Percentiles rank a stretch among this genome's conserved stretches.
Conservation (phyloP, 306 rosid genomes). For the Nissolia schottii region DNA sequence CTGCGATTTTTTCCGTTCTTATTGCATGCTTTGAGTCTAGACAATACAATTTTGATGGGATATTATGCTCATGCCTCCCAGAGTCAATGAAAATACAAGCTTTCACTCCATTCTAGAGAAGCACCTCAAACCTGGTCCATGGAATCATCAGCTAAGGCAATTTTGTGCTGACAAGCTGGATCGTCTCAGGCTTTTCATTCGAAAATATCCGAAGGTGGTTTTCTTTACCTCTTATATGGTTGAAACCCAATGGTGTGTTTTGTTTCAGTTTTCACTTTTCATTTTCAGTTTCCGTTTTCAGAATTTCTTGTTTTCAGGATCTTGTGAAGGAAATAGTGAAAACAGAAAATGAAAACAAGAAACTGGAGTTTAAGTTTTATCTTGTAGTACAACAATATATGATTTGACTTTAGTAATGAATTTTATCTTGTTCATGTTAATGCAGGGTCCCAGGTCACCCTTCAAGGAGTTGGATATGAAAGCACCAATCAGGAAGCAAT, state of each 20-base stretch:
- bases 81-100: constrained; percentile 57
- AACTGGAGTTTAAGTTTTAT: too few species aligned
- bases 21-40: not conserved
- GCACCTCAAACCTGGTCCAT: constrained; percentile 74
- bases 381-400: not conserved
- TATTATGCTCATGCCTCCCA: constrained; percentile 31
- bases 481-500: constrained; percentile 65
- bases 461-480: constrained; percentile 60
- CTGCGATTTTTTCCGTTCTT: not conserved
- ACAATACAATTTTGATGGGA: constrained; percentile 4
- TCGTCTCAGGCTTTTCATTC: constrained; percentile 64
- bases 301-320: too few species aligned
- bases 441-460: constrained; percentile 61
- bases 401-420: not conserved
- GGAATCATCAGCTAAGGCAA: constrained; percentile 59
- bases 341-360: too few species aligned
- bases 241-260: too few species aligned
- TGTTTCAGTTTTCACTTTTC: too few species aligned
- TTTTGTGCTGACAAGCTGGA: constrained; percentile 54
- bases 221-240: constrained; percentile 13
- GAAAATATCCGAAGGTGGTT: constrained; percentile 62
- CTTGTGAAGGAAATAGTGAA: too few species aligned
- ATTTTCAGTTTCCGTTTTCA: too few species aligned
- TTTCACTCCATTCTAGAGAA: constrained; percentile 51
- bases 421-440: constrained; percentile 20